These are phyloP conservation scores for Dalbergia cultrata DNA, from an alignment of 306 rosid genomes.

Conservation along the genomic window DNA sequence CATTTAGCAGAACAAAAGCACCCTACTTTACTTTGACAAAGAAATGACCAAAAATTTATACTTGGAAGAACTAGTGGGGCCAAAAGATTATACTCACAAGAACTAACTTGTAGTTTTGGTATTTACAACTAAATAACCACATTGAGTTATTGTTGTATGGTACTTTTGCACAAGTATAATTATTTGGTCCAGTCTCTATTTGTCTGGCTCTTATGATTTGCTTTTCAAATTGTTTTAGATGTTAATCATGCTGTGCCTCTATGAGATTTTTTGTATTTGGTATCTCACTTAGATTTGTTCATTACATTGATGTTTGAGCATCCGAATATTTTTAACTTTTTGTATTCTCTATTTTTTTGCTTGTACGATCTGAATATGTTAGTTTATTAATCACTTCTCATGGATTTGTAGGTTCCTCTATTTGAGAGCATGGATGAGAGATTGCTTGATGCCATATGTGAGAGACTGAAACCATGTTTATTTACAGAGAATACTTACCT, in stretches of 20 bases:
- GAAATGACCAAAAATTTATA: slow-evolving; percentile 15
- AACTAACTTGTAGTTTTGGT: slow-evolving; percentile 6
- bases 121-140: slow-evolving; percentile 16
- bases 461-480: slow-evolving; percentile 89
- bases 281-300: slow-evolving; percentile 7
- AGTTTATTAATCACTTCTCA: slow-evolving; percentile 44
- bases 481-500: slow-evolving; percentile 88
- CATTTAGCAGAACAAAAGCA: slow-evolving; percentile 27
- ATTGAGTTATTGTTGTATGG: slow-evolving; percentile 17
- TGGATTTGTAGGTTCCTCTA: slow-evolving; percentile 80
- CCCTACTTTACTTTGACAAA: slow-evolving; percentile 22
- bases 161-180: slow-evolving; percentile 34
- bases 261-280: slow-evolving; percentile 5
- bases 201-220: slow-evolving; percentile 14
- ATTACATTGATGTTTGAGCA: slow-evolving; percentile 19
- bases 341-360: neutral
- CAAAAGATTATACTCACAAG: neutral
- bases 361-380: slow-evolving; percentile 17
- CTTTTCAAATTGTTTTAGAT: slow-evolving; percentile 28
- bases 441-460: slow-evolving; percentile 97
- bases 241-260: slow-evolving; percentile 2
- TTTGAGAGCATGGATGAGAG: slow-evolving; percentile 98
- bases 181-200: slow-evolving; percentile 10
- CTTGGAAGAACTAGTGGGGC: neutral
- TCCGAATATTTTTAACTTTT: slow-evolving; percentile 48